Evolutionary conservation across 2,329 filamentous ascomycete species (phyloP).

Genomic region (Chrysosporium queenslandicum): DNA sequence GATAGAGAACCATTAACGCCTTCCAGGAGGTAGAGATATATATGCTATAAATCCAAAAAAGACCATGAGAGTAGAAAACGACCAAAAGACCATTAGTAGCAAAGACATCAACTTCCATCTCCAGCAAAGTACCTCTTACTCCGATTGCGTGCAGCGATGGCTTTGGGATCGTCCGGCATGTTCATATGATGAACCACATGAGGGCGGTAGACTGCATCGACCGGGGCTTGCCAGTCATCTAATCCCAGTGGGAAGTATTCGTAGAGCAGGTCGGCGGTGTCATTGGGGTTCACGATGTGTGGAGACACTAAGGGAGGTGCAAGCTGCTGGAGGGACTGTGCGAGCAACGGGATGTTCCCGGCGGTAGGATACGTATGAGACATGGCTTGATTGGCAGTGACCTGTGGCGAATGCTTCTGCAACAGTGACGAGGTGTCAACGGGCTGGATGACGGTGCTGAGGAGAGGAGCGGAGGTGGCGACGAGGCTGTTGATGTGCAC

Average conservation of each 20-base stretch:
- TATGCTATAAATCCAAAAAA: too few relatives aligned
- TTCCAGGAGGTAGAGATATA: too few relatives aligned
- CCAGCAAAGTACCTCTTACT: conserved; percentile 62
- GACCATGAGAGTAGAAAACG: neutral
- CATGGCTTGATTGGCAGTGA: conserved; percentile 23
- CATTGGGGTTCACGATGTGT: conserved; percentile 43
- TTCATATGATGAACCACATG: conserved; percentile 86
- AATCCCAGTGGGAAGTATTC: conserved; percentile 89
- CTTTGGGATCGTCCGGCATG: conserved; percentile 59
- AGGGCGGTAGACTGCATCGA: conserved; percentile 80
- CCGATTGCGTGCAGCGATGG: conserved; percentile 55
- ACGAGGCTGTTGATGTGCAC: conserved; percentile 17
- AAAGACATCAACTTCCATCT: conserved; percentile 8
- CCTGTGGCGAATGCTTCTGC: conserved; percentile 2
- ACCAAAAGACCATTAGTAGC: neutral
- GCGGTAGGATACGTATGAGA: conserved; percentile 20
- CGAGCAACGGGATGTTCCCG: conserved; percentile 25
- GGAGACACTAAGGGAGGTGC: conserved; percentile 42
- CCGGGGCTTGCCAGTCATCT: conserved; percentile 84
- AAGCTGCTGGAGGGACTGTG: conserved; percentile 20
- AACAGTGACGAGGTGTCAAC: neutral
- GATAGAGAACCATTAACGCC: neutral
- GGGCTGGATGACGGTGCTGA: neutral
- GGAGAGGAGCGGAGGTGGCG: neutral
- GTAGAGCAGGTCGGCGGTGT: conserved; percentile 69